Evolutionary conservation across 129 eudicot genomes (phyloP).

Genomic region (Scalesia atractyloides): DNA sequence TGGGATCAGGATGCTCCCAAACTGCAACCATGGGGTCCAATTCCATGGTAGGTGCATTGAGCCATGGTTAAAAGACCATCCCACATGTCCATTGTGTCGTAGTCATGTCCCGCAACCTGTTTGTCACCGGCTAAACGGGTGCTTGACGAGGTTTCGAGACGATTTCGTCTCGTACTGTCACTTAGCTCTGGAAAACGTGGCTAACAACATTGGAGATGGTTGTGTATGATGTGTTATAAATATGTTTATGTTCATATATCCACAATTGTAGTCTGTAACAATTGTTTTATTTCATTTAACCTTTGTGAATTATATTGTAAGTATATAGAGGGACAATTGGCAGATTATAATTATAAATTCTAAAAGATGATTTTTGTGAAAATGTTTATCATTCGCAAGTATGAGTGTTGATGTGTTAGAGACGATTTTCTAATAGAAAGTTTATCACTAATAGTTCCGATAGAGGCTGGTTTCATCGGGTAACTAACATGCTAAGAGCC

Average conservation of each 20-base stretch:
- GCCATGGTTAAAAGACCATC: slow-evolving; percentile 19
- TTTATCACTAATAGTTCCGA: too few relatives aligned
- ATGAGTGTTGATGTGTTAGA: too few relatives aligned
- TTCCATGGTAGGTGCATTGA: slow-evolving; percentile 22
- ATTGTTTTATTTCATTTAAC: too few relatives aligned
- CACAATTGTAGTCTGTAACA: too few relatives aligned
- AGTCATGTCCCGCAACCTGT: slow-evolving; percentile 7
- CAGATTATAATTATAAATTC: too few relatives aligned
- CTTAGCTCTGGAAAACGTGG: slow-evolving; percentile 5
- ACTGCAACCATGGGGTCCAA: slow-evolving; percentile 13
- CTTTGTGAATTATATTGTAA: too few relatives aligned
- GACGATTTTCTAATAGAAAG: too few relatives aligned
- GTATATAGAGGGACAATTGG: too few relatives aligned
- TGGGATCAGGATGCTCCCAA: not conserved
- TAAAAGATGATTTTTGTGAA: too few relatives aligned
- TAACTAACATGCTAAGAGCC: too few relatives aligned
- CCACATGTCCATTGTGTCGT: slow-evolving; percentile 25
- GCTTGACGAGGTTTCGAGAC: not conserved
- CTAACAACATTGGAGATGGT: not conserved
- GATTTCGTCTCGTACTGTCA: not conserved
- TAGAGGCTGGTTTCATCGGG: too few relatives aligned
- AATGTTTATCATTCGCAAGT: too few relatives aligned
- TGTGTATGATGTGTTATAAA: not conserved
- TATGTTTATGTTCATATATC: not conserved
- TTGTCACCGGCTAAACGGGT: not conserved